A percentile compares a stretch with the other conserved stretches of the same genome.
phyloP scores from a whole-genome alignment of 2,329 filamentous ascomycete genomes.

The Lachnellula occidentalis region DNA sequence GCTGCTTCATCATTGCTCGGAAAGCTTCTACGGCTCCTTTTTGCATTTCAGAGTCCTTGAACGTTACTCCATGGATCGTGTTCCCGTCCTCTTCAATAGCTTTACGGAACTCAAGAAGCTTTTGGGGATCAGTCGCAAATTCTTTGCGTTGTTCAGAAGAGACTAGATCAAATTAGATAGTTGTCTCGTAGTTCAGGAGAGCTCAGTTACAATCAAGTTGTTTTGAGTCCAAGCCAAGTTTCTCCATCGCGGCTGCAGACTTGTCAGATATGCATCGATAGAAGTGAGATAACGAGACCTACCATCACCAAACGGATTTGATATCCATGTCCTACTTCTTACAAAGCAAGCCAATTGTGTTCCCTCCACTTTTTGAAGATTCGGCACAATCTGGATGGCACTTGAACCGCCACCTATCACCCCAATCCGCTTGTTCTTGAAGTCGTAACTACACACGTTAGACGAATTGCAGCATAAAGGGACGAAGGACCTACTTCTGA shows the following conservation, averaged over 20 bases:
- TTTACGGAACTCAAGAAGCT: slow-evolving; percentile 39
- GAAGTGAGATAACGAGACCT: not conserved
- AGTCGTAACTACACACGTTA: slow-evolving; percentile 37
- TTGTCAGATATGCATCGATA: not conserved
- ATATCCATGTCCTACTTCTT: slow-evolving; percentile 46
- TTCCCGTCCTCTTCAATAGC: slow-evolving; percentile 40
- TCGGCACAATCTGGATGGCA: slow-evolving; percentile 48
- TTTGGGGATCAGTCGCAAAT: slow-evolving; percentile 35
- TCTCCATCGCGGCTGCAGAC: slow-evolving; percentile 32
- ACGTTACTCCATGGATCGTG: slow-evolving; percentile 37
- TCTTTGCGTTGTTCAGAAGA: slow-evolving; percentile 40
- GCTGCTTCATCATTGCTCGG: slow-evolving; percentile 35
- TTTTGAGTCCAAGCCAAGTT: slow-evolving; percentile 38
- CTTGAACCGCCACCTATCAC: slow-evolving; percentile 49
- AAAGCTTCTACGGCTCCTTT: slow-evolving; percentile 30
- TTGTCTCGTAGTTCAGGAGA: not conserved
- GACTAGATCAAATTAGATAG: slow-evolving; percentile 14
- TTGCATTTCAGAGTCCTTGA: slow-evolving; percentile 36
- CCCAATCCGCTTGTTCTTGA: slow-evolving; percentile 42
- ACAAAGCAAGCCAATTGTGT: slow-evolving; percentile 41
- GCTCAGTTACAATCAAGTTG: slow-evolving; percentile 34
- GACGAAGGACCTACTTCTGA: slow-evolving; percentile 25
- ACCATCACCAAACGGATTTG: slow-evolving; percentile 41
- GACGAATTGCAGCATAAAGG: not conserved
- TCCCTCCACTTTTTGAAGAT: slow-evolving; percentile 41